These are phyloP conservation scores for Penicillium sp. DNA, from an alignment of 2,329 filamentous ascomycete genomes.

Conservation along the genomic window DNA sequence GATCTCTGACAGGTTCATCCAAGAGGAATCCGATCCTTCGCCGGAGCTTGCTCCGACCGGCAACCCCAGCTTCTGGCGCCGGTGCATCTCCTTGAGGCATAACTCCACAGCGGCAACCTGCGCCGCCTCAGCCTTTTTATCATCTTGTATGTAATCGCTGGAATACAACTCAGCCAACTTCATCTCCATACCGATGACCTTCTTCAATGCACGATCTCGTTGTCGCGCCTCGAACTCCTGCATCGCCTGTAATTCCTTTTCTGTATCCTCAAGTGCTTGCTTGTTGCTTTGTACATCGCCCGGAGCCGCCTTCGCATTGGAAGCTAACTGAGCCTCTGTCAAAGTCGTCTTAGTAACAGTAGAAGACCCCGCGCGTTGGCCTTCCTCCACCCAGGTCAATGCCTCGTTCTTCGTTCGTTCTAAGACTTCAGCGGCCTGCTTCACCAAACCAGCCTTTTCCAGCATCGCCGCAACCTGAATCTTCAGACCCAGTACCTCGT, in stretches of 20 bases:
- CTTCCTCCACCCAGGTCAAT: conserved; percentile 45
- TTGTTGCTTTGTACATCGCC: conserved; percentile 25
- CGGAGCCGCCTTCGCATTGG: conserved; percentile 23
- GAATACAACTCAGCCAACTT: conserved; percentile 86
- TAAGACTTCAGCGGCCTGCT: conserved; percentile 74
- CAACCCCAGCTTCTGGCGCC: conserved; percentile 68
- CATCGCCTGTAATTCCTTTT: conserved; percentile 27
- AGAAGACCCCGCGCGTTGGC: conserved; percentile 26
- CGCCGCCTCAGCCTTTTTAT: conserved; percentile 73
- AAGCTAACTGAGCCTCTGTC: conserved; percentile 14
- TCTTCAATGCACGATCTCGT: conserved; percentile 71
- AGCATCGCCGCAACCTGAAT: conserved; percentile 80
- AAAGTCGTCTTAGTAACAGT: conserved; percentile 9
- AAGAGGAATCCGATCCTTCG: conserved; percentile 34
- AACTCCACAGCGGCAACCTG: conserved; percentile 83
- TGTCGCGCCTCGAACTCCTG: conserved; percentile 43
- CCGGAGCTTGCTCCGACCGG: conserved; percentile 60
- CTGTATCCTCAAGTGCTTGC: conserved; percentile 24
- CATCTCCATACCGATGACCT: conserved; percentile 74
- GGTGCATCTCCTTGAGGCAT: conserved; percentile 71
- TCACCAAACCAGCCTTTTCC: conserved; percentile 73
- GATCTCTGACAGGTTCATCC: conserved; percentile 45
- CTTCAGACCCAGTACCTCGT: conserved; percentile 88
- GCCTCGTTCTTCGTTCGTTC: conserved; percentile 76
- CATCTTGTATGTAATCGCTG: conserved; percentile 73